Conservation (phyloP, 2,329 filamentous ascomycete species). For the Neoascochyta sp. region DNA sequence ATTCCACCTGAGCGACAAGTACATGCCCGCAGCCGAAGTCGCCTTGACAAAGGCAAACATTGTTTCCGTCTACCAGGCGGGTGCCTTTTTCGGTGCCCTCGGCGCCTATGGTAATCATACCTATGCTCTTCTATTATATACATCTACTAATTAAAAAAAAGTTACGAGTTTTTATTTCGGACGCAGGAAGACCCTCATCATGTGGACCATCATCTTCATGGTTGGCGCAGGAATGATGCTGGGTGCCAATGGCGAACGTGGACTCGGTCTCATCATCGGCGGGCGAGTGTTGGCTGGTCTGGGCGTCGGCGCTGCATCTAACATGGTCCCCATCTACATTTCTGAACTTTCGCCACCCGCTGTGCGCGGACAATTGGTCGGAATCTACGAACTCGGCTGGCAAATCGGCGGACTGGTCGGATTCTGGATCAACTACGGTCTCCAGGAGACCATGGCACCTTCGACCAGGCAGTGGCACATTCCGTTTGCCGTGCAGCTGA, state of each 20-base stretch:
- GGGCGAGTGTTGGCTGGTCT: constrained; percentile 56
- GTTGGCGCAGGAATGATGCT: constrained; percentile 69
- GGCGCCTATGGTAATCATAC: too few relatives aligned
- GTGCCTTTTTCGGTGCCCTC: constrained; percentile 70
- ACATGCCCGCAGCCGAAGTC: constrained; percentile 46
- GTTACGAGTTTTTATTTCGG: constrained; percentile 63
- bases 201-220: constrained; percentile 61
- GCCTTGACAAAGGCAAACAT: constrained; percentile 68
- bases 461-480: constrained; percentile 47
- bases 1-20: constrained; percentile 54
- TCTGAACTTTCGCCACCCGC: constrained; percentile 55
- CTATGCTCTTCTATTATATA: too few relatives aligned
- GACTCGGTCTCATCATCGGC: constrained; percentile 55
- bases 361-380: constrained; percentile 57
- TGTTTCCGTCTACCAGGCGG: constrained; percentile 76
- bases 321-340: constrained; percentile 58
- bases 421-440: constrained; percentile 44
- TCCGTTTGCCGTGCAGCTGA: constrained; percentile 61
- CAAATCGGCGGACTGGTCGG: constrained; percentile 39
- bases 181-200: constrained; percentile 59
- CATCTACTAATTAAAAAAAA: too few relatives aligned
- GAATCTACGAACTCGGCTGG: constrained; percentile 48
- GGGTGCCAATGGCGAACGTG: constrained; percentile 41
- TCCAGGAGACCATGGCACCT: constrained; percentile 42
- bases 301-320: constrained; percentile 54